Percentiles rank a stretch among this genome's conserved stretches.
These are phyloP conservation scores for Aspergillus latus DNA, from an alignment of 2,329 filamentous ascomycete species.

Conservation along the genomic window DNA sequence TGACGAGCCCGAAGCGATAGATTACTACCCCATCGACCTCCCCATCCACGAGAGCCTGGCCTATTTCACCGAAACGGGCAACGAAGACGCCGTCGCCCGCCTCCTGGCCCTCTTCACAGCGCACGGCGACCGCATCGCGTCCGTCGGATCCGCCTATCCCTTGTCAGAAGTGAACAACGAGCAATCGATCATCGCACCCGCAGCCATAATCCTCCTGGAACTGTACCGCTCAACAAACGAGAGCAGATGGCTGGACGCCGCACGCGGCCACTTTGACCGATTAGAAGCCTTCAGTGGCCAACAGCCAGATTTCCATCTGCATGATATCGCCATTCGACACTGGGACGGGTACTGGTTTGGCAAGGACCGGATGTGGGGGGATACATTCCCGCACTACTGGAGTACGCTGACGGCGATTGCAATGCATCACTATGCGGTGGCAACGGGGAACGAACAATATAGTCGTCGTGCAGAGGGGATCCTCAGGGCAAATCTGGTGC, in stretches of 20 bases:
- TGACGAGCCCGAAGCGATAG: not conserved
- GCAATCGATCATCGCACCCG: not conserved
- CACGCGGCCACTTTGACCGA: not conserved
- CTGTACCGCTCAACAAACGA: not conserved
- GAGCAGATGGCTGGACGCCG: not conserved
- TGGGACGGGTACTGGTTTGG: constrained; percentile 10
- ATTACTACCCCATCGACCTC: not conserved
- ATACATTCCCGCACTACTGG: constrained; percentile 6
- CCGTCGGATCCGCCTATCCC: not conserved
- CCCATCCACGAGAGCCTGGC: not conserved
- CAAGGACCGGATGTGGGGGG: constrained; percentile 5
- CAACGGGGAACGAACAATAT: not conserved
- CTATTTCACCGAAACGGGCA: not conserved
- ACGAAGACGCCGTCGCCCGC: not conserved
- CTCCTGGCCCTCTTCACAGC: not conserved
- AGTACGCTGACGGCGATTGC: not conserved
- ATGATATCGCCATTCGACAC: not conserved
- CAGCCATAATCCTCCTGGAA: not conserved
- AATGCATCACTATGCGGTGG: not conserved
- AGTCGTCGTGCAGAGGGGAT: not conserved
- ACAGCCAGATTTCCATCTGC: not conserved
- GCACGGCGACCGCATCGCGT: not conserved
- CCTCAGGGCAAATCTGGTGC: not conserved
- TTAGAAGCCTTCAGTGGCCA: not conserved
- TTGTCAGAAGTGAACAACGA: not conserved